These are phyloP conservation scores for Alnus rubra DNA, from an alignment of 306 rosid species.

Conservation along the genomic window DNA sequence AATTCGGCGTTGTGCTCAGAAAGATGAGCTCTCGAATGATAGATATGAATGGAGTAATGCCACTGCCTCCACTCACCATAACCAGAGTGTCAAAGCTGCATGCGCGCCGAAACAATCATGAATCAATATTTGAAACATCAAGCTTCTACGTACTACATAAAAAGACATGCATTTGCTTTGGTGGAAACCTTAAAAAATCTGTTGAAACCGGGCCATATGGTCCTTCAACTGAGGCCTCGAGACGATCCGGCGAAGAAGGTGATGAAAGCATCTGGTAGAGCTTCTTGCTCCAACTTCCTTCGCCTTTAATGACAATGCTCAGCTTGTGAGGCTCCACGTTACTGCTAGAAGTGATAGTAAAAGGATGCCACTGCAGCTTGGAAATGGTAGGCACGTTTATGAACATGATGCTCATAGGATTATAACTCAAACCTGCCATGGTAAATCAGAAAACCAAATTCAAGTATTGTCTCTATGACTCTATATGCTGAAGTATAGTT, in stretches of 20 bases:
- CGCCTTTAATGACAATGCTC: conserved; percentile 64
- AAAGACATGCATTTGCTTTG: no score
- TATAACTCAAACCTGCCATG: conserved; percentile 58
- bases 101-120: not conserved
- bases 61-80: conserved; percentile 82
- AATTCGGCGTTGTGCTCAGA: conserved; percentile 23
- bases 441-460: not conserved
- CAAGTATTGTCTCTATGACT: no score
- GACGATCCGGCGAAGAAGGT: conserved; percentile 43
- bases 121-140: not conserved
- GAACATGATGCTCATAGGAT: conserved; percentile 69
- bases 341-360: conserved; percentile 65
- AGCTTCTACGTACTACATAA: not conserved
- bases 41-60: conserved; percentile 75
- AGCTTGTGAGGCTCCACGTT: conserved; percentile 62
- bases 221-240: conserved; percentile 63
- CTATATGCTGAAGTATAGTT: no score
- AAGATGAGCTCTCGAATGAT: conserved; percentile 55
- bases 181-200: conserved; percentile 49
- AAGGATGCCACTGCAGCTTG: conserved; percentile 95
- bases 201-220: conserved; percentile 71
- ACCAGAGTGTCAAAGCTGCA: conserved; percentile 54
- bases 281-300: conserved; percentile 70
- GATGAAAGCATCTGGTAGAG: conserved; percentile 62
- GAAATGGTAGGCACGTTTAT: conserved; percentile 74